Base-by-base conservation (phyloP, 1,139 yeast genomes). In the Magnusiomyces clavatus region DNA sequence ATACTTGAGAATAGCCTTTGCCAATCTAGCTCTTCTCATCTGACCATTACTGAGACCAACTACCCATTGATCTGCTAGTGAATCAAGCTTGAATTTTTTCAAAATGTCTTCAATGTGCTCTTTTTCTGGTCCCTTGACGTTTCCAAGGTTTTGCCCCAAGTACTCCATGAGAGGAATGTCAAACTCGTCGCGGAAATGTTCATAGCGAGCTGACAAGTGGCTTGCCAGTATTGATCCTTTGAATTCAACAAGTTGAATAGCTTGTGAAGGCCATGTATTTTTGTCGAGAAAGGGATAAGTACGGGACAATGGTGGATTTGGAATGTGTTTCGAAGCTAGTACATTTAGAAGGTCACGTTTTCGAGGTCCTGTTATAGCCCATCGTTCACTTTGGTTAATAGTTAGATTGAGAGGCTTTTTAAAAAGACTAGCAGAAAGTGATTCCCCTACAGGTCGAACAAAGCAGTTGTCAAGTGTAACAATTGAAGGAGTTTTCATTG, bases 11-110 rank as follows among this genome's bases (percentile, higher is more conserved):
- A 92, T 63, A 0, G 90, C 80, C 56, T 78, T 77, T 0, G 97
- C 97, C 35, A 92, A 72, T 56, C 96, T 74, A 0, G 97, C 96
- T 48, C 98, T 73, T 59, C 98, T 76, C 66, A 86, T 81, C 67
- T 92, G 98, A 0, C 98, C 98, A 65, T 92, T 92, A 66, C 96
- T 86, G 48, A 92, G 72, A 0, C 94, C 86, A 65, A 87, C 87
- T 46, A 87, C 80, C 89, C 95, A 90, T 56, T 87, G 77, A 53
- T 79, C 72, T 51, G 78, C 73, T 52, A 88, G 69, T 1, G 78
- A 82, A 6, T 64, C 66, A 56, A 92, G 72, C 50, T 77, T 73
- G 57, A 92, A 76, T 43, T 69, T 66, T n/a, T 72, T 66, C 39
- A 84, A 64, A 4, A 83, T 69, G 2, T 64, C 58, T 0, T 69